Conservation (phyloP, 2,329 filamentous ascomycete genomes). For the Trichoderma oligosporum region DNA sequence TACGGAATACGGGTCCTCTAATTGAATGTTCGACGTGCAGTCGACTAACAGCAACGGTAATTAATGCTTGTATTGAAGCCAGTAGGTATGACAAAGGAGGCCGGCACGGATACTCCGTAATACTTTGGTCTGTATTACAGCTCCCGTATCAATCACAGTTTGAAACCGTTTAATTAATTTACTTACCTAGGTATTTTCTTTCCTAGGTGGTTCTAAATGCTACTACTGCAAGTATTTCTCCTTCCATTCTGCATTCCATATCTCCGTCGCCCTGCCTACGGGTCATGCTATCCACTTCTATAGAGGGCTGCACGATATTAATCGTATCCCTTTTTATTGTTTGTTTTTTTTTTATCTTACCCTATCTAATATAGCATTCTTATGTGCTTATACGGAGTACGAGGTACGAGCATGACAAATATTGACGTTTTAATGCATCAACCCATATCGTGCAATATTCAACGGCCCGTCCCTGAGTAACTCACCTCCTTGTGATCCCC, state of each 20-base stretch:
- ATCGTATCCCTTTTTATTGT: neutral
- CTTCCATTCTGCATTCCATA: neutral
- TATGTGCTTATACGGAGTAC: neutral
- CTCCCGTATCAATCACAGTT: neutral
- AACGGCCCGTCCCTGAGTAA: neutral
- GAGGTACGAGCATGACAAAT: neutral
- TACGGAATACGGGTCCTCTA: neutral
- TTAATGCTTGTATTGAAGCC: too few species aligned
- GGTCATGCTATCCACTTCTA: neutral
- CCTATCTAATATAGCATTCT: too few species aligned
- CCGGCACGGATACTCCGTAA: neutral
- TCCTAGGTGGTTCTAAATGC: neutral
- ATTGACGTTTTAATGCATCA: neutral
- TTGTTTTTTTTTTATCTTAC: too few species aligned
- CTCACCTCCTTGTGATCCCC: neutral
- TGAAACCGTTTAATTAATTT: slow-evolving; percentile 13
- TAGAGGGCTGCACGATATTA: neutral
- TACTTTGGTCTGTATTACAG: neutral
- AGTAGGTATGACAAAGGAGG: slow-evolving; percentile 13
- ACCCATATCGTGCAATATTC: neutral
- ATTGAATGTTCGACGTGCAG: too few species aligned
- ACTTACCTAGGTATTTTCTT: too few species aligned
- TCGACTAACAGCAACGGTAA: too few species aligned
- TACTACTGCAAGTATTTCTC: neutral
- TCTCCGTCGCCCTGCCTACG: neutral